These are phyloP conservation scores for Sugiyamaella sp. DNA, from an alignment of 1,139 yeast species.

Conservation along the genomic window DNA sequence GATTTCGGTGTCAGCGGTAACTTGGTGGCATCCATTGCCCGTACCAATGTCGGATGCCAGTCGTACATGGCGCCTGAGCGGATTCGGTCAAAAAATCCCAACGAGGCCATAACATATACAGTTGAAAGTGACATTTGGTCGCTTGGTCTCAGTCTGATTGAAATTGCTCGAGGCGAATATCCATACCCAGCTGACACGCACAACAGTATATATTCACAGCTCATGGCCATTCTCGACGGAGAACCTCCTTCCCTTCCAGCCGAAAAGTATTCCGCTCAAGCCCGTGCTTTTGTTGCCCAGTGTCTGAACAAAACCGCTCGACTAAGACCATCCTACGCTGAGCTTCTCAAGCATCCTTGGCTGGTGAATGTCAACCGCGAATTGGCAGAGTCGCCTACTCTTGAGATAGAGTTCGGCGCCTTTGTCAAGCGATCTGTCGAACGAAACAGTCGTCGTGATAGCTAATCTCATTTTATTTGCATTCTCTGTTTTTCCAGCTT, in stretches of 20 bases:
- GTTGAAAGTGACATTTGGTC: constrained; percentile 98
- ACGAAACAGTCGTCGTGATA: constrained; percentile 15
- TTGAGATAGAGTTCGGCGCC: constrained; percentile 49
- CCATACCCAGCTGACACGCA: constrained; percentile 97
- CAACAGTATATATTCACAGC: constrained; percentile 85
- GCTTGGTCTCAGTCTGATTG: constrained; percentile 83
- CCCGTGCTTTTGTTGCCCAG: constrained; percentile 75
- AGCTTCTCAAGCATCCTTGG: constrained; percentile 83
- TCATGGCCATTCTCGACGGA: constrained; percentile 95
- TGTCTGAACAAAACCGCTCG: constrained; percentile 84
- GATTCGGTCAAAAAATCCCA: constrained; percentile 59
- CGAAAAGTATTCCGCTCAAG: constrained; percentile 65
- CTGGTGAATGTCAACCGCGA: constrained; percentile 52
- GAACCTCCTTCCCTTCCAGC: constrained; percentile 80
- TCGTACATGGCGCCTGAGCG: constrained; percentile 99
- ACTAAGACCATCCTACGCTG: constrained; percentile 78
- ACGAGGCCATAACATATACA: constrained; percentile 74
- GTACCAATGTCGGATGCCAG: constrained; percentile 97
- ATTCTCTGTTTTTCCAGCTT: not conserved
- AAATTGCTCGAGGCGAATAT: constrained; percentile 86
- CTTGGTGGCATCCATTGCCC: constrained; percentile 91
- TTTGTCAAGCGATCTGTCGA: constrained; percentile 41
- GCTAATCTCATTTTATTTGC: not conserved
- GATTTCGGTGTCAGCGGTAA: constrained; percentile 98
- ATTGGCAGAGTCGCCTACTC: constrained; percentile 26